phyloP scores from a whole-genome alignment of 768 basidiomycete genomes.

The Chiua virens region DNA sequence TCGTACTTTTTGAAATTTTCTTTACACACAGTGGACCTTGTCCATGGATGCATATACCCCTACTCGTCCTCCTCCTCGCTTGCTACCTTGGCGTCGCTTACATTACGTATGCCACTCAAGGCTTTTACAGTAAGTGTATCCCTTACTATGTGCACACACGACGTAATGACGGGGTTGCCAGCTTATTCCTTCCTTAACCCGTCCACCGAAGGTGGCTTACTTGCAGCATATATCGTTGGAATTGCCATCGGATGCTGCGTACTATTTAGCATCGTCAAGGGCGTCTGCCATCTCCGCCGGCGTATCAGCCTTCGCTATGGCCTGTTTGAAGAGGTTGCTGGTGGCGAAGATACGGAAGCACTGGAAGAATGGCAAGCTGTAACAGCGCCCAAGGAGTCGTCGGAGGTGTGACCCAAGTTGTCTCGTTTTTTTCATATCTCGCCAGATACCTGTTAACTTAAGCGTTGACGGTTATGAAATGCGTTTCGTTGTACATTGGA shows the following conservation, averaged over 20 bases:
- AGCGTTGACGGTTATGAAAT: too few relatives aligned
- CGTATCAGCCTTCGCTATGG: conserved; percentile 26
- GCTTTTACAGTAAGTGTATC: conserved; percentile 55
- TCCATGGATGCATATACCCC: conserved; percentile 51
- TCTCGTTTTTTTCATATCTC: not conserved
- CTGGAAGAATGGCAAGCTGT: conserved; percentile 50
- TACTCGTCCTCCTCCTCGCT: conserved; percentile 49
- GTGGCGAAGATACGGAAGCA: conserved; percentile 16
- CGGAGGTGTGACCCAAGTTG: conserved; percentile 6
- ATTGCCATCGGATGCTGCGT: conserved; percentile 52
- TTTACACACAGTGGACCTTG: conserved; percentile 51
- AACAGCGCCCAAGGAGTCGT: conserved; percentile 17
- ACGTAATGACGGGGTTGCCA: conserved; percentile 25
- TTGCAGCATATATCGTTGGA: conserved; percentile 65
- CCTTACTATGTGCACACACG: conserved; percentile 2
- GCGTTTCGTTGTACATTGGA: too few relatives aligned
- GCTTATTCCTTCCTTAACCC: conserved; percentile 71
- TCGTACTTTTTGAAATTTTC: conserved; percentile 58
- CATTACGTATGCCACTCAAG: conserved; percentile 58
- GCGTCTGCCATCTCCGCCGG: conserved; percentile 39
- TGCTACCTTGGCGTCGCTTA: conserved; percentile 69
- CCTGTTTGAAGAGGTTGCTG: conserved; percentile 2
- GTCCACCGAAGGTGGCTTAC: conserved; percentile 33
- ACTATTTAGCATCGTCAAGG: conserved; percentile 51
- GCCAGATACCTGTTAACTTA: too few relatives aligned